Conservation (phyloP, 2,329 filamentous ascomycete genomes). For the Zymoseptoria pseudotritici region DNA sequence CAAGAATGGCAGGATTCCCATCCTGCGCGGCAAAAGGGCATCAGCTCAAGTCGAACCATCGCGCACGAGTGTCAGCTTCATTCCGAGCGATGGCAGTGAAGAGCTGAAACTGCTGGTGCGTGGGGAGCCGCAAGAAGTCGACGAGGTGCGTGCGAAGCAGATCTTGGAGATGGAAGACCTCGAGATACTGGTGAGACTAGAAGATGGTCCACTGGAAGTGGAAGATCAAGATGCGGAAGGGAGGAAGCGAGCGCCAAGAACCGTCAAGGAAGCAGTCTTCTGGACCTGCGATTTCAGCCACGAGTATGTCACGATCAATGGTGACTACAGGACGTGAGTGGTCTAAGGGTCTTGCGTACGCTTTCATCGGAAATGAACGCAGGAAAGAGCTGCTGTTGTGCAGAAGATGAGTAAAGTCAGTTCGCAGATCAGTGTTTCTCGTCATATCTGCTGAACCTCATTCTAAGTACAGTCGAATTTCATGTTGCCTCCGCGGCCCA, state of each 20-base stretch:
- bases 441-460: too few relatives aligned
- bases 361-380: background rate
- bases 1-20: constrained; percentile 13
- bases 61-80: constrained; percentile 69
- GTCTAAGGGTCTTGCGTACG: background rate
- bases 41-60: constrained; percentile 53
- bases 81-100: constrained; percentile 66
- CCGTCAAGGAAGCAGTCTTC: constrained; percentile 53
- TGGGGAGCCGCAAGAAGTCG: constrained; percentile 71
- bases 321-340: constrained; percentile 54
- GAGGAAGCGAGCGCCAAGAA: constrained; percentile 28
- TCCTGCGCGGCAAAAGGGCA: background rate
- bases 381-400: background rate
- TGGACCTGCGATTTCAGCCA: constrained; percentile 86
- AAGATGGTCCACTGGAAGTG: constrained; percentile 45
- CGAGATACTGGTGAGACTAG: constrained; percentile 68
- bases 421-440: too few relatives aligned
- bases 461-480: too few relatives aligned
- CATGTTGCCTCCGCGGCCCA: too few relatives aligned
- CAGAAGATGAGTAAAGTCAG: background rate
- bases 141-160: constrained; percentile 68
- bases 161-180: constrained; percentile 72
- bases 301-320: constrained; percentile 68
- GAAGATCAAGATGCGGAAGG: background rate
- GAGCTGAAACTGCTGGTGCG: constrained; percentile 71